These are phyloP conservation scores for Epichloe uncinata DNA, from an alignment of 2,329 filamentous ascomycete genomes.

Conservation along the genomic window DNA sequence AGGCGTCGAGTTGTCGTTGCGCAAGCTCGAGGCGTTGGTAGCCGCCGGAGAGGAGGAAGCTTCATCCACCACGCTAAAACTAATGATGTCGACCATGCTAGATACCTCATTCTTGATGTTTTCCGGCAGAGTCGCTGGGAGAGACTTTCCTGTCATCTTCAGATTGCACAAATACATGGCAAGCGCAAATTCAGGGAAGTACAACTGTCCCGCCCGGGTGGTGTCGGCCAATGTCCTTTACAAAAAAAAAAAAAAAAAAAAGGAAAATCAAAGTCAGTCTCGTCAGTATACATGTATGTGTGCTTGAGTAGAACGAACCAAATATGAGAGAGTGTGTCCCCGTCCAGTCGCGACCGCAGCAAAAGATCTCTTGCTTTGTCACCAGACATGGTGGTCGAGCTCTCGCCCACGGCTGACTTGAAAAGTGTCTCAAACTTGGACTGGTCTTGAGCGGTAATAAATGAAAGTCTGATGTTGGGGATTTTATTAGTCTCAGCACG, in stretches of 20 bases:
- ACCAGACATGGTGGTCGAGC: slow-evolving; percentile 73
- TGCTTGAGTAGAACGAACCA: slow-evolving; percentile 43
- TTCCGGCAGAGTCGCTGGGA: slow-evolving; percentile 66
- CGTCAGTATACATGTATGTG: neutral
- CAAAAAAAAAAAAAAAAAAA: slow-evolving; percentile 4
- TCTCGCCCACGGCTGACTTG: slow-evolving; percentile 81
- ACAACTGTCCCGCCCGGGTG: slow-evolving; percentile 86
- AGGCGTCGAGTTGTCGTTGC: slow-evolving; percentile 34
- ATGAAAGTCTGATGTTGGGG: slow-evolving; percentile 85
- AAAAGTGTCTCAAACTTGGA: slow-evolving; percentile 96
- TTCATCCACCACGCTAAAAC: slow-evolving; percentile 78
- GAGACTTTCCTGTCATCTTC: slow-evolving; percentile 71
- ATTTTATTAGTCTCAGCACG: slow-evolving; percentile 54
- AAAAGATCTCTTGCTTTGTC: slow-evolving; percentile 87
- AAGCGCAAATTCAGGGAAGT: slow-evolving; percentile 94
- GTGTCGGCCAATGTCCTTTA: slow-evolving; percentile 81
- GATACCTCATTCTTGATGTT: slow-evolving; percentile 92
- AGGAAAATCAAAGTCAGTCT: slow-evolving; percentile 2
- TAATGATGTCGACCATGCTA: slow-evolving; percentile 99
- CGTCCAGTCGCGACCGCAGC: slow-evolving; percentile 75
- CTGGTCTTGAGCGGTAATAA: slow-evolving; percentile 91
- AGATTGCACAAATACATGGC: slow-evolving; percentile 98
- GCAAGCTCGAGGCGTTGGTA: slow-evolving; percentile 59
- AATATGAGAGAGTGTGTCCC: slow-evolving; percentile 80
- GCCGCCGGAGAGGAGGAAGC: slow-evolving; percentile 33